Conservation (phyloP, 768 basidiomycete genomes). For the Leccinum boreale region DNA sequence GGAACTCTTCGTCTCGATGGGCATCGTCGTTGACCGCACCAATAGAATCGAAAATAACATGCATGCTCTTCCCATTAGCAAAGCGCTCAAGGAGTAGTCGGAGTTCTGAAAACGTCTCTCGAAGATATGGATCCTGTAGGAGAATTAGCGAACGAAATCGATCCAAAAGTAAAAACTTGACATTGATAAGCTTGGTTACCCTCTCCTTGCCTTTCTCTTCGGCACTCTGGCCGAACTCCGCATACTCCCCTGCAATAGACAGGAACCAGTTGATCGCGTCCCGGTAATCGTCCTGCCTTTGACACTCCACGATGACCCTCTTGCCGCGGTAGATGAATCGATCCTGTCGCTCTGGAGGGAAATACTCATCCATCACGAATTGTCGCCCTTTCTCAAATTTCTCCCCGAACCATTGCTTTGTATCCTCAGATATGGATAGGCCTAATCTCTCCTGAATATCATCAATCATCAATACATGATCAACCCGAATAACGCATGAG, state of each 20-base stretch:
- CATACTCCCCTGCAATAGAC: conserved; percentile 59
- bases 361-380: conserved; percentile 78
- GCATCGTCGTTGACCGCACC: conserved; percentile 73
- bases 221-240: conserved; percentile 44
- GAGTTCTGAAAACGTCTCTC: conserved; percentile 57
- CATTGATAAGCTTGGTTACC: conserved; percentile 11
- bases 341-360: conserved; percentile 87
- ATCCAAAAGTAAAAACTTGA: background rate
- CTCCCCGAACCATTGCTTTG: conserved; percentile 55
- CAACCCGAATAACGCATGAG: background rate
- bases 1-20: conserved; percentile 67
- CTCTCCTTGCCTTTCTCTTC: conserved; percentile 33
- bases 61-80: conserved; percentile 69
- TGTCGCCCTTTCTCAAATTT: conserved; percentile 57
- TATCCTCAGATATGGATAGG: conserved; percentile 55
- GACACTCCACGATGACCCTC: conserved; percentile 92
- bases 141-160: conserved; percentile 11
- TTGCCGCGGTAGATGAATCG: conserved; percentile 92
- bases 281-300: conserved; percentile 89
- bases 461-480: too few relatives aligned
- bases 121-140: conserved; percentile 52
- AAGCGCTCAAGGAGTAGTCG: conserved; percentile 88
- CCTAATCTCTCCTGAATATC: conserved; percentile 39
- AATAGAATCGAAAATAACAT: conserved; percentile 65
- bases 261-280: conserved; percentile 75